Evolutionary conservation across 1,139 yeast species (phyloP), one percentile per base, ranked within the genome.

Genomic region (Meyerozyma elateridarum): DNA sequence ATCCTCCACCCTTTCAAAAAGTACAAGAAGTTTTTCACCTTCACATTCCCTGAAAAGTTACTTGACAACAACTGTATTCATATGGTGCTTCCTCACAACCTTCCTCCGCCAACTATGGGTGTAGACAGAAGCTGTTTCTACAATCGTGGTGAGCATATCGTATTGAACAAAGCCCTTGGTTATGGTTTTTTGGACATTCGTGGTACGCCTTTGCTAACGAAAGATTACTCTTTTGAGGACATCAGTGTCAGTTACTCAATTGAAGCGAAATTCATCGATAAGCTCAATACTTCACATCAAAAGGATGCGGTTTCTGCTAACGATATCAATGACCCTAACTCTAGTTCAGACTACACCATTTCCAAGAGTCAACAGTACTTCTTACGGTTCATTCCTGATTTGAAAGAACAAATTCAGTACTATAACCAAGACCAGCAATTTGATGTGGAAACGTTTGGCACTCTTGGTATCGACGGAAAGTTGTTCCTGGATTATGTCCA

Each of bases 101-200:
- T 72, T 30, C 64, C 81, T 6, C 88, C 88, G 0, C 87, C 88
- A 8, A 68, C 83, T 15, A 59, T 76, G 51, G 88, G 88, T 2
- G 51, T 77, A 3, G 81, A 76, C 47, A 52, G 54, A 19, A 61
- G 71, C 0, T 52, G 69, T 24, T 67, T 67, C 33, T 44, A 49
- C 33, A 61, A 58, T 28, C 47, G 61, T 29, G 69, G 67, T 3
- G 61, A 56, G 25, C 38, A 48, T 2, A 57, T 69, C 12, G 60
- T 51, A 25, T 41, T 68, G 31, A 65, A 66, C 37, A 67, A 67
- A 38, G 67, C 67, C 0, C 49, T 68, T 33, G 74, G 75, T 0
- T 69, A 69, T 36, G 73, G 73, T 8, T 61, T 56, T 36, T 45
- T 67, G 26, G 54, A 59, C 27, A 37, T 51, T 4, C 43, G 70